A percentile compares a stretch with the other conserved stretches of the same genome.
Evolutionary conservation across 208 protist species (phyloP).

Genomic region (Leishmania major): DNA sequence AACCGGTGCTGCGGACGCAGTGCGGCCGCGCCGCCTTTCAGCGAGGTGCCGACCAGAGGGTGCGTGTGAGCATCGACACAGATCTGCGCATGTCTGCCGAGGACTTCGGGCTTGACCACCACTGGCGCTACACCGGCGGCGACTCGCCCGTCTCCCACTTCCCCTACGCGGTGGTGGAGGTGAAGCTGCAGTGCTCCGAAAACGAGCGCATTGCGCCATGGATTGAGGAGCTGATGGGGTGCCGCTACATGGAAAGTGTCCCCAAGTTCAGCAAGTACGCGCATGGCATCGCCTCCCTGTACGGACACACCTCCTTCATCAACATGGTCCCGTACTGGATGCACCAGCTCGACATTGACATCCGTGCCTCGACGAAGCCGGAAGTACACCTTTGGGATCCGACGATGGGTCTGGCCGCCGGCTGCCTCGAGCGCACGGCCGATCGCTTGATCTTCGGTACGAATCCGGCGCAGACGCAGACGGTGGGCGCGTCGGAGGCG

Average conservation of each 20-base stretch:
- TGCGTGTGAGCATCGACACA: constrained; percentile 90
- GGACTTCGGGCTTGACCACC: constrained; percentile 85
- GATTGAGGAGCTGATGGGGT: constrained; percentile 91
- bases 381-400: constrained; percentile 85
- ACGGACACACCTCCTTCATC: constrained; percentile 87
- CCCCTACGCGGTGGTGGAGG: constrained; percentile 88
- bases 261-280: constrained; percentile 93
- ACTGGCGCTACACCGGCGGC: constrained; percentile 84
- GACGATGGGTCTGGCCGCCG: constrained; percentile 73
- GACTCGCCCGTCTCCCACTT: constrained; percentile 77
- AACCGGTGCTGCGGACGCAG: constrained; percentile 86
- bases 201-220: constrained; percentile 90
- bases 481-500: constrained; percentile 80
- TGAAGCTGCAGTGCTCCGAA: constrained; percentile 89
- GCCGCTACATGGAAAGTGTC: constrained; percentile 88
- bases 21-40: constrained; percentile 88
- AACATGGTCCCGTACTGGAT: constrained; percentile 92
- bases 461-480: constrained; percentile 77
- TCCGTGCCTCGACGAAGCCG: constrained; percentile 87
- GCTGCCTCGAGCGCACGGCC: constrained; percentile 77
- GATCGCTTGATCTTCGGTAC: constrained; percentile 84
- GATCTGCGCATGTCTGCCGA: constrained; percentile 78
- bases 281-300: constrained; percentile 87
- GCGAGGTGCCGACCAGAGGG: constrained; percentile 79
- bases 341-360: constrained; percentile 88